phyloP scores from a whole-genome alignment of 2,329 filamentous ascomycete genomes.

The Pseudopyrenochaeta lycopersici region DNA sequence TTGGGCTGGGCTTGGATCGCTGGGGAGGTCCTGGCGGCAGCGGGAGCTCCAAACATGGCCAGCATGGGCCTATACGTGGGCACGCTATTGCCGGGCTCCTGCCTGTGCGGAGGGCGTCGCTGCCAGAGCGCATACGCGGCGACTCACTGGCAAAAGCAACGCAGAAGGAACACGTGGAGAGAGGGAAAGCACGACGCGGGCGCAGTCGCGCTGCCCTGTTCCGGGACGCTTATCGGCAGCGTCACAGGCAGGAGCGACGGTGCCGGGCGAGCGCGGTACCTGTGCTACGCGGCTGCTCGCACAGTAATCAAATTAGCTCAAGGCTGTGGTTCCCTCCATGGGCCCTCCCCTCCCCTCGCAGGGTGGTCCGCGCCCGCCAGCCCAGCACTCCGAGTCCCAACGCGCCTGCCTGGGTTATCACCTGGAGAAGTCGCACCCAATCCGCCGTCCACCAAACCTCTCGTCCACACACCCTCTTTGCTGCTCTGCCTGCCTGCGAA shows the following conservation, averaged over 20 bases:
- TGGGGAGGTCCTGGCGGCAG: conserved; percentile 26
- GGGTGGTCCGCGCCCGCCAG: conserved; percentile 1
- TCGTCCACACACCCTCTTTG: conserved; percentile 14
- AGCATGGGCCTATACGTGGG: conserved; percentile 22
- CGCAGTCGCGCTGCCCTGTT: conserved; percentile 4
- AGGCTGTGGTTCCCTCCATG: conserved; percentile 10
- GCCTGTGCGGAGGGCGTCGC: conserved; percentile 11
- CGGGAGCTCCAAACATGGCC: conserved; percentile 25
- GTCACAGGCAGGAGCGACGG: neutral
- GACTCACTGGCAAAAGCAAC: neutral
- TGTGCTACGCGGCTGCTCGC: conserved; percentile 27
- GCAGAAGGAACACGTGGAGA: neutral
- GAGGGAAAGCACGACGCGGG: conserved; percentile 4
- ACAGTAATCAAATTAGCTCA: conserved; percentile 32
- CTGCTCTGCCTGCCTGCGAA: neutral
- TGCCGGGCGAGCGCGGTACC: conserved; percentile 18
- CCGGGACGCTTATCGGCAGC: conserved; percentile 2
- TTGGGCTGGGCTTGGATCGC: conserved; percentile 21
- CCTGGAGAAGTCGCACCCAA: conserved; percentile 19
- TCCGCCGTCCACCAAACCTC: conserved; percentile 17
- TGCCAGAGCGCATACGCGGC: conserved; percentile 10
- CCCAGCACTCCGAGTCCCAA: conserved; percentile 9
- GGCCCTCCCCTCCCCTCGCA: neutral
- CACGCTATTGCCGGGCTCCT: conserved; percentile 19
- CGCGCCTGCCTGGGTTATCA: conserved; percentile 18